phyloP scores from a whole-genome alignment of 148 eudicot species.

The Hydrangea macrophylla region DNA sequence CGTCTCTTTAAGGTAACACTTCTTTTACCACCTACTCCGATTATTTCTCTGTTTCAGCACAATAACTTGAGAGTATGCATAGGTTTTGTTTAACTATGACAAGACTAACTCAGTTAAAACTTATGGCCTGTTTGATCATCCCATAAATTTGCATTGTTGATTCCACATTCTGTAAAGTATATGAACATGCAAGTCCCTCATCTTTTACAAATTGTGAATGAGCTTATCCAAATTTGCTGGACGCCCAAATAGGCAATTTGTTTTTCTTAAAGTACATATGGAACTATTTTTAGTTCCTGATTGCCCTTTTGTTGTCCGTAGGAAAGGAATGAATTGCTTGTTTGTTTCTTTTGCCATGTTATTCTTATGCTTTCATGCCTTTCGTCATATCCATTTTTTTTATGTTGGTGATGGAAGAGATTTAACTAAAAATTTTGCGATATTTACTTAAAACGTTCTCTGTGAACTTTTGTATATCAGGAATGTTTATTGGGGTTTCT shows the following conservation, averaged over 20 bases:
- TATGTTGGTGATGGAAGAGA: not conserved
- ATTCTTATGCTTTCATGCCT: not conserved
- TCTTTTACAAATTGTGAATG: no score
- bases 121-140: no score
- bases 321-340: not conserved
- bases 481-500: slow-evolving; percentile 38
- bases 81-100: no score
- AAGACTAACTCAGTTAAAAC: no score
- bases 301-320: slow-evolving; percentile 1
- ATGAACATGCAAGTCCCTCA: no score
- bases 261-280: no score
- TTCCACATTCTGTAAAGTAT: no score
- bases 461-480: slow-evolving; percentile 11
- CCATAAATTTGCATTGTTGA: no score
- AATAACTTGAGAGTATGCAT: no score
- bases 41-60: not conserved
- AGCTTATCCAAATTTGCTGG: no score
- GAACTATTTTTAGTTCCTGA: not conserved
- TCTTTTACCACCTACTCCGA: not conserved
- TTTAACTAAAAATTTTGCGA: not conserved
- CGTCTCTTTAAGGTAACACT: slow-evolving; percentile 37
- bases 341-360: slow-evolving; percentile 2
- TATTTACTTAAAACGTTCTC: not conserved
- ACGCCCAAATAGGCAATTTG: no score
- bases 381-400: not conserved